phyloP scores from a whole-genome alignment of 345 rosid genomes.

The Populus tremula region DNA sequence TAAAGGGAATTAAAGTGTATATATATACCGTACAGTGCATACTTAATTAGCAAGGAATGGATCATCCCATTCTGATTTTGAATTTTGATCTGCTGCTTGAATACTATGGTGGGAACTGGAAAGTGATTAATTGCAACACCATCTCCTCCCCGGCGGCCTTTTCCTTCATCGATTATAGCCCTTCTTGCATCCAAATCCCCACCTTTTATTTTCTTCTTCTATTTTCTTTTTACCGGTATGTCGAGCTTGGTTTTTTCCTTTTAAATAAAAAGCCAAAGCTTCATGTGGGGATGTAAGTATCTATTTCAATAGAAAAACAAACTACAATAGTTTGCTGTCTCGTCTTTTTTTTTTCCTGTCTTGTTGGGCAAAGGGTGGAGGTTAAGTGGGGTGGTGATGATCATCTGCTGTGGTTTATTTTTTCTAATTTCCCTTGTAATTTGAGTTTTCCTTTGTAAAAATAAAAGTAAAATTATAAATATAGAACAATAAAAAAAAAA shows the following conservation, averaged over 20 bases:
- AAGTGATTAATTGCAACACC: not conserved
- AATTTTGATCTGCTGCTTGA: not conserved
- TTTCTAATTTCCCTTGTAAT: not conserved
- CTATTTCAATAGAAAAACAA: not conserved
- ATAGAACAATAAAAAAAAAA: not conserved
- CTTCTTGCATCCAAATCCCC: not conserved
- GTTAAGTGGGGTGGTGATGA: not conserved
- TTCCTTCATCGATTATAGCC: not conserved
- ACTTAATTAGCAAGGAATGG: not conserved
- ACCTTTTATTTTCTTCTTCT: not conserved
- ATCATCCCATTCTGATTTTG: not conserved
- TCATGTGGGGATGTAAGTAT: constrained; percentile 6
- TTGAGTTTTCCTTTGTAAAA: not conserved
- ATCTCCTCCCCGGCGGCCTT: not conserved
- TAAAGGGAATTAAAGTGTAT: not conserved
- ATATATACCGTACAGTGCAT: not conserved
- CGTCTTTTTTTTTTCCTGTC: not conserved
- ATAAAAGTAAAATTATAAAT: not conserved
- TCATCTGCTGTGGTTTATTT: not conserved
- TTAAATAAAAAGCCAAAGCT: constrained; percentile 39
- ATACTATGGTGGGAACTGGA: not conserved
- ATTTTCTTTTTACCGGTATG: too few species aligned
- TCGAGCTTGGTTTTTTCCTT: constrained; percentile 43
- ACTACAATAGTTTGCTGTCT: not conserved
- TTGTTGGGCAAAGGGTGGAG: not conserved